phyloP scores from a whole-genome alignment of 176 grass and related monocot genomes.

The Aechmea fasciata region DNA sequence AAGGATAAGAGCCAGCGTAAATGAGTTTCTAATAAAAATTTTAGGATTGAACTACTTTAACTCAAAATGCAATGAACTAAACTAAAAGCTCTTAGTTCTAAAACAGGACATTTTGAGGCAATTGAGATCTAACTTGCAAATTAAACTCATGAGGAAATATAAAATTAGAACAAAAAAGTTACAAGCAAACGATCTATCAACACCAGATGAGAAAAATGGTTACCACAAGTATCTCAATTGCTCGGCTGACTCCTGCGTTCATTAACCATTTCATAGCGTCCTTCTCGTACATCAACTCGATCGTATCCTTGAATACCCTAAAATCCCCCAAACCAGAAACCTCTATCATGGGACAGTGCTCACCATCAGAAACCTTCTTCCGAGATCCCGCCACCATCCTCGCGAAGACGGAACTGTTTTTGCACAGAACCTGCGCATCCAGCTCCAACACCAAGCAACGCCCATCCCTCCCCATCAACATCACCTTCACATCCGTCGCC shows the following conservation, averaged over 20 bases:
- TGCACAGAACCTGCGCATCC: slow-evolving; percentile 39
- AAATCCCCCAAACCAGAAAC: slow-evolving; percentile 43
- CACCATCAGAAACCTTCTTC: background rate
- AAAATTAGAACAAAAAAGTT: background rate
- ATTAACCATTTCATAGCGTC: slow-evolving; percentile 45
- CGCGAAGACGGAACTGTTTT: slow-evolving; percentile 45
- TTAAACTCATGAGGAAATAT: background rate
- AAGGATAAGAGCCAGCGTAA: too few species aligned
- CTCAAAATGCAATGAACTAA: too few species aligned
- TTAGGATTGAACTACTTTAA: too few species aligned
- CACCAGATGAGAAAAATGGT: slow-evolving; percentile 15
- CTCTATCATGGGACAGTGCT: slow-evolving; percentile 35
- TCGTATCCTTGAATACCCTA: slow-evolving; percentile 51
- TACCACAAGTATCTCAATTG: slow-evolving; percentile 71
- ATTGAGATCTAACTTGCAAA: background rate
- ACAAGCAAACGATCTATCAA: background rate
- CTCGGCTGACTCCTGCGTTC: slow-evolving; percentile 38
- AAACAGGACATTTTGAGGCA: too few species aligned
- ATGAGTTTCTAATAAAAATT: too few species aligned
- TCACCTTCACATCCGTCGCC: slow-evolving; percentile 27
- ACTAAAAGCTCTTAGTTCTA: too few species aligned
- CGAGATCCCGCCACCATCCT: slow-evolving; percentile 14
- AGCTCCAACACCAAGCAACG: slow-evolving; percentile 46
- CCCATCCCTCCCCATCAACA: slow-evolving; percentile 34
- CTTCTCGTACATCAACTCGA: slow-evolving; percentile 63